phyloP scores from a whole-genome alignment of 75 land plant genomes.

The Cunninghamia lanceolata region DNA sequence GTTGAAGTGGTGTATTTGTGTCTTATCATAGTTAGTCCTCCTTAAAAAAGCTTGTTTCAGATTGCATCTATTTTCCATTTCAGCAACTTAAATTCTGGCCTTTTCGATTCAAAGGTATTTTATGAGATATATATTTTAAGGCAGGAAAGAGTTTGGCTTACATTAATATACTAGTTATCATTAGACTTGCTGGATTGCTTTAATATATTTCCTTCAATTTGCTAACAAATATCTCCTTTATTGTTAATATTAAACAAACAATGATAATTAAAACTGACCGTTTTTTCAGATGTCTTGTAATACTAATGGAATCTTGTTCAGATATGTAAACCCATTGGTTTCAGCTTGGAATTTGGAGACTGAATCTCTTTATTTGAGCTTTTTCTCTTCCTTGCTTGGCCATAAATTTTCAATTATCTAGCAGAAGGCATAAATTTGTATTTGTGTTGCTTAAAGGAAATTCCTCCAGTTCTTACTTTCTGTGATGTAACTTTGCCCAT shows the following conservation, averaged over 20 bases:
- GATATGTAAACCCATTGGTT: background rate
- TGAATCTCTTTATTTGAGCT: background rate
- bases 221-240: background rate
- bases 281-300: background rate
- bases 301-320: background rate
- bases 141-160: background rate
- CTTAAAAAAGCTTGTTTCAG: background rate
- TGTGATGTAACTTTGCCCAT: slow-evolving; percentile 4
- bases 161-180: background rate
- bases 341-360: background rate
- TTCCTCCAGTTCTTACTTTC: background rate
- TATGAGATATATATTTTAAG: background rate
- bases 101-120: background rate
- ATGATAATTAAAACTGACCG: background rate
- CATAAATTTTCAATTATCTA: background rate
- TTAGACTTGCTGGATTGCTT: background rate
- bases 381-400: background rate
- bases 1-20: background rate
- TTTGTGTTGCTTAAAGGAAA: background rate
- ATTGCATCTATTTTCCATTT: background rate
- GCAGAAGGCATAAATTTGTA: background rate
- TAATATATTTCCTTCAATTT: background rate
- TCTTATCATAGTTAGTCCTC: background rate
- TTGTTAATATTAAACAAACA: background rate
- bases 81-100: background rate